These are phyloP conservation scores for Oryza brachyantha DNA, from an alignment of 176 grass and related monocot genomes.

Conservation along the genomic window DNA sequence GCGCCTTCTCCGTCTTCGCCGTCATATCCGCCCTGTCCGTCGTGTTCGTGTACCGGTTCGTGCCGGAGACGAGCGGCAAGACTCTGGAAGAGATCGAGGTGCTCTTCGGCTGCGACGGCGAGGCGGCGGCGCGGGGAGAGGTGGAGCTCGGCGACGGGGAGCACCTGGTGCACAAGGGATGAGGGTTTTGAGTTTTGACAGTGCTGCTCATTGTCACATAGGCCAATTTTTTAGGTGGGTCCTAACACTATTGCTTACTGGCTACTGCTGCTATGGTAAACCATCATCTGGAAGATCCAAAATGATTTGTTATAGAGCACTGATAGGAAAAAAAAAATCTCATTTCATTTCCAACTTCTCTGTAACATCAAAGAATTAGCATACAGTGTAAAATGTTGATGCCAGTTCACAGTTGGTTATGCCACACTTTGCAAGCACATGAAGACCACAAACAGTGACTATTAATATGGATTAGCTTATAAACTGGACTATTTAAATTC, in stretches of 20 bases:
- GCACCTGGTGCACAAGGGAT: constrained; percentile 20
- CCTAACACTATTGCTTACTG: not conserved
- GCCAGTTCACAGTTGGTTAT: not conserved
- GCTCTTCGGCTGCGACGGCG: constrained; percentile 28
- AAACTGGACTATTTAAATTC: not conserved
- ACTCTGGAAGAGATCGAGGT: constrained; percentile 60
- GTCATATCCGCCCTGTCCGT: constrained; percentile 51
- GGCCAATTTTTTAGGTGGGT: not conserved
- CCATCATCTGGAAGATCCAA: not conserved
- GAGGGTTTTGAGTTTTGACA: not conserved
- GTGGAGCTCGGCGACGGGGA: constrained; percentile 55
- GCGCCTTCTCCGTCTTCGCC: constrained; percentile 54
- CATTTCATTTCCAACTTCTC: not conserved
- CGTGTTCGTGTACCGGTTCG: constrained; percentile 43
- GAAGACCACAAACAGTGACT: not conserved
- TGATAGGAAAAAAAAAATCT: not conserved
- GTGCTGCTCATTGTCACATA: not conserved
- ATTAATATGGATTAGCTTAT: not conserved
- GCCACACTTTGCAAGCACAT: not conserved
- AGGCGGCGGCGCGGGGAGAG: constrained; percentile 19
- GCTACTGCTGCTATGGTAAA: not conserved
- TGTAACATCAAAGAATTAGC: not conserved
- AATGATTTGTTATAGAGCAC: not conserved
- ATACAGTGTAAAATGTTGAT: not conserved
- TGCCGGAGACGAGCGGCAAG: constrained; percentile 65